Percentiles rank a stretch among this genome's conserved stretches.
These are phyloP conservation scores for Pseudogymnoascus sp. DNA, from an alignment of 2,329 filamentous ascomycete genomes.

Conservation along the genomic window DNA sequence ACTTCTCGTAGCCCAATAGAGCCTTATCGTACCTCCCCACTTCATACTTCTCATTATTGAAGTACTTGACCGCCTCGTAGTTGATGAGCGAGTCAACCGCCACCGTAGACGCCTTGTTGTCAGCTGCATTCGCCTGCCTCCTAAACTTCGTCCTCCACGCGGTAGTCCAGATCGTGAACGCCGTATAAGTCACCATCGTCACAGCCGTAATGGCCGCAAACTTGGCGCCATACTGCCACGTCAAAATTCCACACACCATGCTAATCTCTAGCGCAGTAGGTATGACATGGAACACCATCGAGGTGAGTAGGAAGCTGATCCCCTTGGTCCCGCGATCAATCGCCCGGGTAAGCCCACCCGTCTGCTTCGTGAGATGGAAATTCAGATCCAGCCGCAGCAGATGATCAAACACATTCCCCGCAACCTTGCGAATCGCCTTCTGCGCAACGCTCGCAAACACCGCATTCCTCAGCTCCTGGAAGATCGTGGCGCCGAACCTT, in stretches of 20 bases:
- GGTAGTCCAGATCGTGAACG: constrained; percentile 95
- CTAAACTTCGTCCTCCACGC: constrained; percentile 96
- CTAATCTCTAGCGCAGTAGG: constrained; percentile 90
- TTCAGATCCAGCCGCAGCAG: constrained; percentile 79
- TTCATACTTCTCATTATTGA: constrained; percentile 97
- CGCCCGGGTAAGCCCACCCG: constrained; percentile 83
- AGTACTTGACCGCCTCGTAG: constrained; percentile 98
- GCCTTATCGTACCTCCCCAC: constrained; percentile 84
- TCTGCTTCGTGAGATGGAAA: constrained; percentile 92
- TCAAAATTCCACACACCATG: constrained; percentile 92
- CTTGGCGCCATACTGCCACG: constrained; percentile 85
- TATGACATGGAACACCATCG: constrained; percentile 96
- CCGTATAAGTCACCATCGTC: constrained; percentile 90
- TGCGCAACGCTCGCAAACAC: constrained; percentile 96
- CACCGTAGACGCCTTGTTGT: constrained; percentile 90
- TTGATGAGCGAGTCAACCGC: constrained; percentile 97
- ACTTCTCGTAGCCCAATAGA: constrained; percentile 77
- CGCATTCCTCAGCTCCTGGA: constrained; percentile 90
- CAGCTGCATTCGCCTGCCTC: constrained; percentile 88
- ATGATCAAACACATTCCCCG: constrained; percentile 87
- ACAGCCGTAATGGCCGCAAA: constrained; percentile 84
- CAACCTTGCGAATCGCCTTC: constrained; percentile 87
- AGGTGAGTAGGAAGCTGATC: constrained; percentile 92
- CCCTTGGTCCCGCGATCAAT: constrained; percentile 97
- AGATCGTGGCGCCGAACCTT: constrained; percentile 78